phyloP scores from a whole-genome alignment of 1,284 basidiomycete genomes.

The Apiotrichum veenhuisii region DNA sequence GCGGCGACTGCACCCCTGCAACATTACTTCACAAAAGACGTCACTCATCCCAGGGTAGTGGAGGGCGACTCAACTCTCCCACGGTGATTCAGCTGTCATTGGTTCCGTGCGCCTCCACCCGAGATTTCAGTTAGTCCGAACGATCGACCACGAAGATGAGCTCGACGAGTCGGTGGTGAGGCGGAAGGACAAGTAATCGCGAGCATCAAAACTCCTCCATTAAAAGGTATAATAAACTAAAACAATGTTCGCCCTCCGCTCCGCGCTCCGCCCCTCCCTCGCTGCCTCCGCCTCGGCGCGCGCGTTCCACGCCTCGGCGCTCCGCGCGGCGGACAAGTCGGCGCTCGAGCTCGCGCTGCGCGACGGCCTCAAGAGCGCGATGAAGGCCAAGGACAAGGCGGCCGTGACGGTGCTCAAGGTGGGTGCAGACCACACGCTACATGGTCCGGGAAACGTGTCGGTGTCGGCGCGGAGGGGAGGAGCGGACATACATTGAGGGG shows the following conservation, averaged over 20 bases:
- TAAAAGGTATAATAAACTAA: too few species aligned
- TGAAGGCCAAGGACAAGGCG: slow-evolving; percentile 43
- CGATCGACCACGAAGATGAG: too few species aligned
- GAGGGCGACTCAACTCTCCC: not conserved
- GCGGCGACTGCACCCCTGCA: not conserved
- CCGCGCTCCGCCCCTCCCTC: not conserved
- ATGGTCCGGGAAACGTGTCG: too few species aligned
- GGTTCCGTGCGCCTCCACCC: not conserved
- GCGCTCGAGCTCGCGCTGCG: slow-evolving; percentile 31
- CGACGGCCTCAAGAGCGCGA: slow-evolving; percentile 46
- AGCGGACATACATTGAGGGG: too few species aligned
- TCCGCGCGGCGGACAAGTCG: slow-evolving; percentile 13
- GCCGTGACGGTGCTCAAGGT: slow-evolving; percentile 39
- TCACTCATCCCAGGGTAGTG: not conserved
- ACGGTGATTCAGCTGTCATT: not conserved
- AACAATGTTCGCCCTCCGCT: slow-evolving; percentile 21
- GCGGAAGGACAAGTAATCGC: too few species aligned
- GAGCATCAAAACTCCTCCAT: too few species aligned
- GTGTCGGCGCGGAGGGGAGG: too few species aligned
- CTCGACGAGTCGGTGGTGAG: too few species aligned
- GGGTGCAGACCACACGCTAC: slow-evolving; percentile 1
- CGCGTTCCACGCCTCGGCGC: slow-evolving; percentile 21
- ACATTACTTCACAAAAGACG: not conserved
- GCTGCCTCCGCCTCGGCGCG: slow-evolving; percentile 3
- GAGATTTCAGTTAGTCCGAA: not conserved